A percentile compares a stretch with the other conserved stretches of the same genome.
These are phyloP conservation scores for Arachis stenosperma DNA, from an alignment of 306 rosid genomes.

Conservation along the genomic window DNA sequence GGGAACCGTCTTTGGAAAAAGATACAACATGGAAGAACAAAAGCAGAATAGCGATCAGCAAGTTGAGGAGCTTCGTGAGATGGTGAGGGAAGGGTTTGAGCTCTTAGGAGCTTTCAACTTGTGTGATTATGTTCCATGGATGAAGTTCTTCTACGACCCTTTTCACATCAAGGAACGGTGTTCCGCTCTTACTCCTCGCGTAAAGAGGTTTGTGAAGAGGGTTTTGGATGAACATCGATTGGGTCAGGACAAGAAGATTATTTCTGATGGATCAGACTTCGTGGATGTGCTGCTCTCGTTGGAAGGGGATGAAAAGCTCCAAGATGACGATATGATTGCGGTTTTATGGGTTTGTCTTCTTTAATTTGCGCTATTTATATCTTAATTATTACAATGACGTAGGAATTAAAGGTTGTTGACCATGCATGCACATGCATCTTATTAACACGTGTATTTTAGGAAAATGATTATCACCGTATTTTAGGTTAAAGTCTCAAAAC, in stretches of 20 bases:
- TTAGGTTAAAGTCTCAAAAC: not conserved
- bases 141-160: conserved; percentile 49
- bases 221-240: conserved; percentile 45
- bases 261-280: conserved; percentile 44
- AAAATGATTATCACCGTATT: not conserved
- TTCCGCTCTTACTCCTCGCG: conserved; percentile 46
- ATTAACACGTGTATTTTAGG: not conserved
- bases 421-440: conserved; percentile 14
- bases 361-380: not conserved
- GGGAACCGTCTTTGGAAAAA: conserved; percentile 54
- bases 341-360: conserved; percentile 56
- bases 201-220: conserved; percentile 45
- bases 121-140: conserved; percentile 56
- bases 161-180: conserved; percentile 39
- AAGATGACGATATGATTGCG: conserved; percentile 57
- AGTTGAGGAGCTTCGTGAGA: conserved; percentile 41
- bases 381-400: not conserved
- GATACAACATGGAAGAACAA: conserved; percentile 18
- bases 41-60: not conserved
- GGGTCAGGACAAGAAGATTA: not conserved
- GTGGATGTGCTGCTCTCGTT: conserved; percentile 56
- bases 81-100: conserved; percentile 61
- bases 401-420: not conserved
- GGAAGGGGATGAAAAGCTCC: conserved; percentile 50
- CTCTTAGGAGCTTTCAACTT: conserved; percentile 55